These are phyloP conservation scores for Nevesoporus exiguus DNA, from an alignment of 768 basidiomycete species.

Conservation along the genomic window DNA sequence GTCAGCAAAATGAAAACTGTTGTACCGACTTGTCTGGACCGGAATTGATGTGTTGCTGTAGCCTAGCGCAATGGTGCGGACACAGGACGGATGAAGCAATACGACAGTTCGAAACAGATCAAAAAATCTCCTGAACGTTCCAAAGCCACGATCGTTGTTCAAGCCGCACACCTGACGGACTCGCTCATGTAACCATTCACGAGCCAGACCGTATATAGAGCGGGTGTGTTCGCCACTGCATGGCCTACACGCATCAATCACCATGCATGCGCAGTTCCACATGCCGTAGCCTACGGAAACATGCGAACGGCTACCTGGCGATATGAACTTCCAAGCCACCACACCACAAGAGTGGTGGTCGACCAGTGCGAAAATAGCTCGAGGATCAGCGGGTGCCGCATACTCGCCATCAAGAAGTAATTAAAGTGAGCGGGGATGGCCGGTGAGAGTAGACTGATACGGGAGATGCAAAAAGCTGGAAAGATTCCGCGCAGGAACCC, in stretches of 20 bases:
- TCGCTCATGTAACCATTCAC: constrained; percentile 15
- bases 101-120: constrained; percentile 20
- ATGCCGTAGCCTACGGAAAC: constrained; percentile 28
- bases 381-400: constrained; percentile 6
- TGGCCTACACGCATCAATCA: constrained; percentile 31
- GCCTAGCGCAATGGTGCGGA: constrained; percentile 18
- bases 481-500: constrained; percentile 8
- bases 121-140: constrained; percentile 20
- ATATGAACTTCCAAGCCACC: constrained; percentile 14
- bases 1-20: constrained; percentile 16
- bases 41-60: constrained; percentile 7
- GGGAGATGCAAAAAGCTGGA: constrained; percentile 1
- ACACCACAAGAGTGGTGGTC: constrained; percentile 12
- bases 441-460: constrained; percentile 7
- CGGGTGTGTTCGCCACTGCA: constrained; percentile 20
- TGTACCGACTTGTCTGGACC: constrained; percentile 10
- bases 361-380: constrained; percentile 1
- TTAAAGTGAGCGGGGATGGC: constrained; percentile 6
- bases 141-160: constrained; percentile 20
- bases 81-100: constrained; percentile 17
- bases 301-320: constrained; percentile 15
- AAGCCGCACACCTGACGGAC: constrained; percentile 14
- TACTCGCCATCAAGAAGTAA: constrained; percentile 15
- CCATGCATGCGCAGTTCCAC: constrained; percentile 21
- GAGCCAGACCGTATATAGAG: constrained; percentile 15